Percentiles rank a stretch among this genome's conserved stretches.
Evolutionary conservation across 768 basidiomycete species (phyloP).

Genomic region (Phlebiopsis flavidoalba): DNA sequence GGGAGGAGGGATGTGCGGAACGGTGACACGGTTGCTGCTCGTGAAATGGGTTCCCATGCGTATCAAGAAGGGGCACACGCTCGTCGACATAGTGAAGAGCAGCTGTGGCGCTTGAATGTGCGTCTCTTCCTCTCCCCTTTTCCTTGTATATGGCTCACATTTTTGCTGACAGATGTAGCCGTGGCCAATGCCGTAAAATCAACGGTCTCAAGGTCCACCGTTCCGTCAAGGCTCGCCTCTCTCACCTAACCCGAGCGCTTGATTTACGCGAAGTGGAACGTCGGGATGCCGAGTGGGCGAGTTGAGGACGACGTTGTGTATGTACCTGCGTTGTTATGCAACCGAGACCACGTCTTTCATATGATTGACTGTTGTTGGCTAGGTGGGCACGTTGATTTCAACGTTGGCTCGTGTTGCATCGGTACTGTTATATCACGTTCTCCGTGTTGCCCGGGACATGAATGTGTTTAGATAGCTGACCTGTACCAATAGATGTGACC

Average conservation of each 20-base stretch:
- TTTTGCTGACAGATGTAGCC: constrained; percentile 25
- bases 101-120: constrained; percentile 14
- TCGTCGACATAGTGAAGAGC: constrained; percentile 40
- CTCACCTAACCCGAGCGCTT: background rate
- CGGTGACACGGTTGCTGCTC: too few relatives aligned
- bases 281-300: constrained; percentile 12
- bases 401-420: too few relatives aligned
- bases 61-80: constrained; percentile 11
- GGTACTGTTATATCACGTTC: too few relatives aligned
- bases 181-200: constrained; percentile 35
- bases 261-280: constrained; percentile 10
- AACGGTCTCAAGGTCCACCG: constrained; percentile 43
- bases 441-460: too few relatives aligned
- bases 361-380: too few relatives aligned
- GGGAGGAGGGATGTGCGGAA: too few relatives aligned
- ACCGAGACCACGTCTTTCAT: too few relatives aligned
- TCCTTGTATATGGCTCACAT: background rate
- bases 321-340: background rate
- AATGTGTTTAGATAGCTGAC: too few relatives aligned
- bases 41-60: constrained; percentile 32
- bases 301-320: background rate
- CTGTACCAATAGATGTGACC: too few relatives aligned
- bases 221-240: too few relatives aligned
- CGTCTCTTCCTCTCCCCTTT: background rate
- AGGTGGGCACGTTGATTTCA: too few relatives aligned